Evolutionary conservation across 164 flowering plant genomes (phyloP).

Genomic region (Annona squamosa): DNA sequence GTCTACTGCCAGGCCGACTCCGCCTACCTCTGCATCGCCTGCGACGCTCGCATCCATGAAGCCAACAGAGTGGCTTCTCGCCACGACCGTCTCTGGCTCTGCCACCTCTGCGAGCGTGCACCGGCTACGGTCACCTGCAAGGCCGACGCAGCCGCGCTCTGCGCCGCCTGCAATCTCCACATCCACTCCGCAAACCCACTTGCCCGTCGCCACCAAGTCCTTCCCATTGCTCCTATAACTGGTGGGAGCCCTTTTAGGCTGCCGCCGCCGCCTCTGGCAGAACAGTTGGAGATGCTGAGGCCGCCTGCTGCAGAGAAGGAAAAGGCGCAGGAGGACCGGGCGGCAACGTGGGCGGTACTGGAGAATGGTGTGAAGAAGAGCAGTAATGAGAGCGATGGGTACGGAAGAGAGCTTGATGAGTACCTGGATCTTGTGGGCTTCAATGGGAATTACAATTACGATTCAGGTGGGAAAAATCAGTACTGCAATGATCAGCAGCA

Average conservation of each 20-base stretch:
- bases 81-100: slow-evolving; percentile 46
- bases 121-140: slow-evolving; percentile 83
- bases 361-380: slow-evolving; percentile 36
- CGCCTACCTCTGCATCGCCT: slow-evolving; percentile 56
- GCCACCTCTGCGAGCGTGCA: slow-evolving; percentile 69
- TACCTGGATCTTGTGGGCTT: slow-evolving; percentile 62
- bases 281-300: not conserved
- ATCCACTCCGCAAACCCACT: slow-evolving; percentile 87
- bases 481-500: not conserved
- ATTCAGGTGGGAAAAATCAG: slow-evolving; percentile 23
- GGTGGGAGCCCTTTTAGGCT: slow-evolving; percentile 22
- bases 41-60: slow-evolving; percentile 56
- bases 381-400: slow-evolving; percentile 26
- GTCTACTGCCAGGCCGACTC: slow-evolving; percentile 64
- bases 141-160: slow-evolving; percentile 82
- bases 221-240: slow-evolving; percentile 25
- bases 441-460: slow-evolving; percentile 6
- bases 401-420: slow-evolving; percentile 55
- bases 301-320: slow-evolving; percentile 31
- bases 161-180: slow-evolving; percentile 60
- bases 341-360: slow-evolving; percentile 62
- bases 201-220: slow-evolving; percentile 69
- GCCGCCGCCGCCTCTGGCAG: not conserved
- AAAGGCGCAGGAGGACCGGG: slow-evolving; percentile 43
- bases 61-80: slow-evolving; percentile 10